Conservation (phyloP, 345 rosid species). For the Psidium guajava region DNA sequence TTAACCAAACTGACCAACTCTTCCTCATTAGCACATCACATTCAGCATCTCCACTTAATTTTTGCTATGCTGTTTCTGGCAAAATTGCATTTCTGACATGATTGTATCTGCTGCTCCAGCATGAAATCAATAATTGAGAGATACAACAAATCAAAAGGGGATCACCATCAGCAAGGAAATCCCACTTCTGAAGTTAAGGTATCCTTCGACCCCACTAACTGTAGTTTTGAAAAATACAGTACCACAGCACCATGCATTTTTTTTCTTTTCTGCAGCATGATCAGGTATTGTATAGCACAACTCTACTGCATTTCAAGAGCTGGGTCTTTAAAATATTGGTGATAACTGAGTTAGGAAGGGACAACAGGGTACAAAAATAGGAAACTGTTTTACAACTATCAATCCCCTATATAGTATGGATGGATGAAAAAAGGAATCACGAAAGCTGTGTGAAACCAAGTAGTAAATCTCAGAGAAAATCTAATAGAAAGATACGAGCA, state of each 20-base stretch:
- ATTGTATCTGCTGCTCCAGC: slow-evolving; percentile 23
- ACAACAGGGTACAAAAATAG: background rate
- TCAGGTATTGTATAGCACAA: background rate
- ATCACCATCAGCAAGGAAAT: slow-evolving; percentile 36
- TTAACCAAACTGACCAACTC: background rate
- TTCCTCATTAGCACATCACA: background rate
- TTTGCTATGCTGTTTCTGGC: background rate
- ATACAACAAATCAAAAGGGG: slow-evolving; percentile 52
- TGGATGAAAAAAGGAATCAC: background rate
- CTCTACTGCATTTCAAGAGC: background rate
- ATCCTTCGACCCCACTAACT: background rate
- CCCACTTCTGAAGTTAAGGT: slow-evolving; percentile 68
- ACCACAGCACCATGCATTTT: background rate
- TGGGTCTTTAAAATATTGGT: background rate
- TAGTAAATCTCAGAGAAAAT: background rate
- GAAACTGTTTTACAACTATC: background rate
- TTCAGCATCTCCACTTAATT: background rate
- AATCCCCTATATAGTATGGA: background rate
- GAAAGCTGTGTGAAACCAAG: background rate
- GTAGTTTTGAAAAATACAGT: background rate
- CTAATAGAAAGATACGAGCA: background rate
- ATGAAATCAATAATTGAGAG: slow-evolving; percentile 56
- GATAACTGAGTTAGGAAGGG: background rate
- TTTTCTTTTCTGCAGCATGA: background rate
- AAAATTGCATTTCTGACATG: background rate